Percentiles rank a stretch among this genome's conserved stretches.
Evolutionary conservation across 106 monocot species (phyloP).

Genomic region (Triglochin maritima): DNA sequence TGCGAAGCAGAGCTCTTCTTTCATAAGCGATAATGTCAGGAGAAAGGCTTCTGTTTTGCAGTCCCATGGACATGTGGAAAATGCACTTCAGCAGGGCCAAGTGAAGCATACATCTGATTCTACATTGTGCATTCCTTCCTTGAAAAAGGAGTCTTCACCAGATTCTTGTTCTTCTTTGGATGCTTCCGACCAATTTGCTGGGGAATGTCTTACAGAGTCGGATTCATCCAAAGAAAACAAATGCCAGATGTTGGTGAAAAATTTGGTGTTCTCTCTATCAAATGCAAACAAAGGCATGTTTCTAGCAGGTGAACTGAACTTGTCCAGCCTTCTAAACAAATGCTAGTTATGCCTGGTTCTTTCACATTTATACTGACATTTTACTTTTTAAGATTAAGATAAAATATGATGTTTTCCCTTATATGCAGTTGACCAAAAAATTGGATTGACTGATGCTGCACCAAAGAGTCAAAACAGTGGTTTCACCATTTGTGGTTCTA

Average conservation of each 20-base stretch:
- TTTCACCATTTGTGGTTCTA: not conserved
- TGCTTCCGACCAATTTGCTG: not conserved
- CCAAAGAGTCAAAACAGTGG: not conserved
- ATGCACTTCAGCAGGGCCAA: conserved; percentile 1
- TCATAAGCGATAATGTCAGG: not conserved
- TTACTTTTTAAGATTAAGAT: too few relatives aligned
- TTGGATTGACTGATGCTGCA: conserved; percentile 1
- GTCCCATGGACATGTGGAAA: conserved; percentile 8
- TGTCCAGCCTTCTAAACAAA: too few relatives aligned
- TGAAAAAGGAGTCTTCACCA: conserved; percentile 1
- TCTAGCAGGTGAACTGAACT: too few relatives aligned
- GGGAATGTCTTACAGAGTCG: not conserved
- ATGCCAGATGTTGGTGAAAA: conserved; percentile 1
- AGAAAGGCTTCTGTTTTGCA: conserved; percentile 16
- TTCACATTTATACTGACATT: too few relatives aligned
- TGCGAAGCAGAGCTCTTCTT: not conserved
- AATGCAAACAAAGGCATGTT: not conserved
- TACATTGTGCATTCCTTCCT: not conserved
- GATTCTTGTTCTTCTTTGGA: not conserved
- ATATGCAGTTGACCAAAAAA: not conserved
- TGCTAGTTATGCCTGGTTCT: too few relatives aligned
- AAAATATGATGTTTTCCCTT: not conserved
- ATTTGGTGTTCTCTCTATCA: conserved; percentile 5
- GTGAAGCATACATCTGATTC: not conserved
- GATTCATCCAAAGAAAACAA: conserved; percentile 10